Evolutionary conservation across 2,329 filamentous ascomycete species (phyloP).

Genomic region (Chaetothyriales sp.): DNA sequence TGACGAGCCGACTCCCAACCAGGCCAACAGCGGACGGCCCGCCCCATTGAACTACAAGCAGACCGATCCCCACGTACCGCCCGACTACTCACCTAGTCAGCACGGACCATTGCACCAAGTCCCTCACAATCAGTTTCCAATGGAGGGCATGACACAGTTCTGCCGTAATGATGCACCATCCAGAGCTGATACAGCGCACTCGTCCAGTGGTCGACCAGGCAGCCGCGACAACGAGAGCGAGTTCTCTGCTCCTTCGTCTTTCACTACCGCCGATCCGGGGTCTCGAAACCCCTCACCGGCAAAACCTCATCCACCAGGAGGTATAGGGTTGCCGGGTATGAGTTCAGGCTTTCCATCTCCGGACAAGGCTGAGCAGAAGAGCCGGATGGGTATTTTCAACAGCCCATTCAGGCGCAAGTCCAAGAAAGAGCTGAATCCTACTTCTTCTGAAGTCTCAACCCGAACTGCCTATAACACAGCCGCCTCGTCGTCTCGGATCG

Average conservation of each 20-base stretch:
- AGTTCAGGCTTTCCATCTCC: conserved; percentile 25
- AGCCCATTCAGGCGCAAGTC: conserved; percentile 89
- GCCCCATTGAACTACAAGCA: conserved; percentile 16
- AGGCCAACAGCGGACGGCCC: conserved; percentile 16
- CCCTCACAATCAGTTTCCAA: conserved; percentile 85
- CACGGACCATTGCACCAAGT: conserved; percentile 53
- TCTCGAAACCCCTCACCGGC: conserved; percentile 61
- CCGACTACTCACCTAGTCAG: conserved; percentile 44
- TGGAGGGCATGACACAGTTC: conserved; percentile 95
- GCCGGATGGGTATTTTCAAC: conserved; percentile 78
- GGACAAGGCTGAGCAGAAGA: conserved; percentile 55
- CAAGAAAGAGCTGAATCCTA: conserved; percentile 54
- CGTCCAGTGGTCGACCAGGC: conserved; percentile 57
- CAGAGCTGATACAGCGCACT: conserved; percentile 52
- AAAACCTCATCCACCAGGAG: conserved; percentile 39
- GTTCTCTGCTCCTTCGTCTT: conserved; percentile 74
- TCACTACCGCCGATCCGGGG: conserved; percentile 69
- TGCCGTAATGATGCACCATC: conserved; percentile 61
- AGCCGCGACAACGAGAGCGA: conserved; percentile 86
- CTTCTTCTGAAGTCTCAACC: conserved; percentile 25
- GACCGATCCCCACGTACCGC: conserved; percentile 22
- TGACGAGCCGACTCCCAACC: conserved; percentile 10
- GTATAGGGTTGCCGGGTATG: conserved; percentile 29
- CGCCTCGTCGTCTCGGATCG: conserved; percentile 18
- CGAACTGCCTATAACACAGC: conserved; percentile 41